Evolutionary conservation across 257 asterid genomes (phyloP).

Genomic region (Nicotiana undulata): DNA sequence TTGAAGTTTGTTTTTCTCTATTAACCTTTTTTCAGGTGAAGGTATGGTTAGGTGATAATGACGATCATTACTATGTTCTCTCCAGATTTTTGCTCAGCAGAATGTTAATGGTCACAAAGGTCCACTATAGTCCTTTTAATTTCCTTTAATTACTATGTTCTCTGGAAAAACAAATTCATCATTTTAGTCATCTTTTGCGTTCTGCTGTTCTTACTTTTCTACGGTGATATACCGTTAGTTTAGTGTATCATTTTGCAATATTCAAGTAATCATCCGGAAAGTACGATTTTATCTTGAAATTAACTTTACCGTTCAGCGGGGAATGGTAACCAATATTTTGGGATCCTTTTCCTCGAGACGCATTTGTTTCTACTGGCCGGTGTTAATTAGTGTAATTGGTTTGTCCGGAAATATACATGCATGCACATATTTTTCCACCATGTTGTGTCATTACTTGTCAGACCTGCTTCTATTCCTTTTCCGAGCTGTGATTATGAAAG

Average conservation of each 20-base stretch:
- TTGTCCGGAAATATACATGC: not conserved
- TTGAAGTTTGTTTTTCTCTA: not conserved
- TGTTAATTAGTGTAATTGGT: not conserved
- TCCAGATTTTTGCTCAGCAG: slow-evolving; percentile 93
- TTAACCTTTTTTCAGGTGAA: slow-evolving; percentile 46
- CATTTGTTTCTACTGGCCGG: not conserved
- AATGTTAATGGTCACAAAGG: slow-evolving; percentile 95
- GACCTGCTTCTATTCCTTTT: not conserved
- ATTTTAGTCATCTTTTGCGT: not conserved
- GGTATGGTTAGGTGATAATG: slow-evolving; percentile 97
- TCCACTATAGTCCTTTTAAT: not conserved
- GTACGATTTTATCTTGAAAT: not conserved
- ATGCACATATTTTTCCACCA: not conserved
- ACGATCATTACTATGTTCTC: slow-evolving; percentile 93
- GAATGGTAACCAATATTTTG: not conserved
- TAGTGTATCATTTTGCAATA: not conserved
- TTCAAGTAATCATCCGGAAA: not conserved
- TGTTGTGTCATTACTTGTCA: not conserved
- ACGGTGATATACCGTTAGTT: not conserved
- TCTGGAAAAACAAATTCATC: too few species aligned
- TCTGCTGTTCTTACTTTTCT: not conserved
- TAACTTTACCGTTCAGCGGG: too few species aligned
- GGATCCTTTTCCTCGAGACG: not conserved
- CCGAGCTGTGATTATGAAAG: not conserved
- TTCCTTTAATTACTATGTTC: too few species aligned